Evolutionary conservation across 2,329 filamentous ascomycete genomes (phyloP).

Genomic region (Basipetospora chlamydospora): DNA sequence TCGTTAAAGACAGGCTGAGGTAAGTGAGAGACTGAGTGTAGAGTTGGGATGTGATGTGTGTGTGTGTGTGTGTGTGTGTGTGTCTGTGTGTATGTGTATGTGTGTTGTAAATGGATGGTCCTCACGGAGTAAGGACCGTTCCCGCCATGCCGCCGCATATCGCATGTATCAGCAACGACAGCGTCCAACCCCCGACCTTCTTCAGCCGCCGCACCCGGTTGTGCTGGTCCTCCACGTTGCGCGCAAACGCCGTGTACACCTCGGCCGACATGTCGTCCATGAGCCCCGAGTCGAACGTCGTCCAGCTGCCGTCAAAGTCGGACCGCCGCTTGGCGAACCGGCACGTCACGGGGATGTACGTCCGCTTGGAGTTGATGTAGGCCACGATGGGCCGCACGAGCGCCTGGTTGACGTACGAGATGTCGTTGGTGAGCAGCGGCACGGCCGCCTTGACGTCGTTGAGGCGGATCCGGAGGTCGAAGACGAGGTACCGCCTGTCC

Average conservation of each 20-base stretch:
- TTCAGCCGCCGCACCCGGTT: conserved; percentile 75
- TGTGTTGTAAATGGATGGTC: too few relatives aligned
- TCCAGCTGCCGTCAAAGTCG: conserved; percentile 95
- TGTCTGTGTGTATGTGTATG: too few relatives aligned
- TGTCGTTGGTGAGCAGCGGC: conserved; percentile 78
- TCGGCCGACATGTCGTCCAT: conserved; percentile 90
- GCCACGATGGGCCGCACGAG: conserved; percentile 91
- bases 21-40: too few relatives aligned
- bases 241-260: conserved; percentile 87
- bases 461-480: conserved; percentile 87
- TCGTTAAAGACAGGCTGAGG: too few relatives aligned
- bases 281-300: conserved; percentile 79
- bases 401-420: conserved; percentile 93
- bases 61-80: too few relatives aligned
- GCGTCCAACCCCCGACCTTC: conserved; percentile 92
- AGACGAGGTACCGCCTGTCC: conserved; percentile 69
- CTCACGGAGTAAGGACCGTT: conserved; percentile 30
- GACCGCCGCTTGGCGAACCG: conserved; percentile 77
- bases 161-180: conserved; percentile 83
- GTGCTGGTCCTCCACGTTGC: conserved; percentile 80
- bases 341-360: conserved; percentile 91
- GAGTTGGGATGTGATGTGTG: too few relatives aligned
- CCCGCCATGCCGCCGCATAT: conserved; percentile 91
- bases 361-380: conserved; percentile 90
- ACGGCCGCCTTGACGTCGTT: conserved; percentile 91